phyloP scores from a whole-genome alignment of 75 land plant genomes.

The Chamaecyparis obtusa region DNA sequence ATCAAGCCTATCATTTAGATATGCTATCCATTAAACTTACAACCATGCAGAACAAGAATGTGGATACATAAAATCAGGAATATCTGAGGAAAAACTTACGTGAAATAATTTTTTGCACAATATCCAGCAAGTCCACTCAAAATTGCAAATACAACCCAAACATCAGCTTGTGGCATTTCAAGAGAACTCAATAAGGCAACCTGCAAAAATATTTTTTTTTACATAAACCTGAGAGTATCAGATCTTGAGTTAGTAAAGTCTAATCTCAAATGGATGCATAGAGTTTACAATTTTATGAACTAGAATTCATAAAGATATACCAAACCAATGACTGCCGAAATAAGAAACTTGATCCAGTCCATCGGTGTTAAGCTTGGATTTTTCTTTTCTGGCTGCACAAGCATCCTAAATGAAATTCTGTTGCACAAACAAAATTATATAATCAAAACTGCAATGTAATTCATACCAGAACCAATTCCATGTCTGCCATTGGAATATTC shows the following conservation, averaged over 20 bases:
- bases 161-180: slow-evolving; percentile 75
- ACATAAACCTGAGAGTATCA: slow-evolving; percentile 11
- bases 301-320: slow-evolving; percentile 38
- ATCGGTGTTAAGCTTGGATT: slow-evolving; percentile 94
- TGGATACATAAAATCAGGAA: neutral
- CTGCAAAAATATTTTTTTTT: slow-evolving; percentile 32
- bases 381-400: slow-evolving; percentile 91
- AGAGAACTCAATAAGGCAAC: slow-evolving; percentile 76
- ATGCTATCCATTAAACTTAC: neutral
- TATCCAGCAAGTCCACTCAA: slow-evolving; percentile 79
- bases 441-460: neutral
- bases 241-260: neutral
- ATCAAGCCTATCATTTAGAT: neutral
- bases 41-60: neutral
- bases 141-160: slow-evolving; percentile 79
- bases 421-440: neutral
- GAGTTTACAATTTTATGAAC: neutral
- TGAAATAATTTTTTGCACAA: slow-evolving; percentile 87
- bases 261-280: neutral
- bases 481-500: slow-evolving; percentile 97
- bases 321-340: slow-evolving; percentile 80
- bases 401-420: neutral
- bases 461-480: slow-evolving; percentile 95
- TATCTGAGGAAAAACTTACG: slow-evolving; percentile 38
- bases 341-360: slow-evolving; percentile 92